Base-by-base conservation (phyloP, 73 alveolate species). In the Tetrahymena malaccensis region DNA sequence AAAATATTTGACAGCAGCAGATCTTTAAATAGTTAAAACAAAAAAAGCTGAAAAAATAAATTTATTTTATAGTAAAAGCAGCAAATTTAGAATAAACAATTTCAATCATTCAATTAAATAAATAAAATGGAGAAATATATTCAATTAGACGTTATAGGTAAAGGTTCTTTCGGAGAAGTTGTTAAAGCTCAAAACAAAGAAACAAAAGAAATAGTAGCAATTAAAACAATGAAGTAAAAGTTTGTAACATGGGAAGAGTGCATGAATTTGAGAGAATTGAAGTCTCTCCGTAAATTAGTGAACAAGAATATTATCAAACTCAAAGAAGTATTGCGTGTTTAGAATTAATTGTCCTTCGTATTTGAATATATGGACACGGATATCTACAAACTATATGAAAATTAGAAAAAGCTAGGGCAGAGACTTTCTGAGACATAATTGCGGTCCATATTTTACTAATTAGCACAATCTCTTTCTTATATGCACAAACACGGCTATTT, bases 191-290 rank as follows among this genome's bases (percentile, higher is more conserved):
- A 96, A 34, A 98, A 97, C 55, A 96, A 56, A 21, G 98, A 98
- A 44, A 98, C 99, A 27, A 98, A 98, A 43, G 99, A 99, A 96
- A 95, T 97, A 84, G 99, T 99, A 10, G 99, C 99, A 44, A 98
- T 99, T 43, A 99, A 99, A 95, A 98, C 98, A 94, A 96, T 99
- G 97, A 99, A 99, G 97, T 94, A 98, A 58, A 97, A 98, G 94
- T 98, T 97, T 95, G 93, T 97, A 83, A 96, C 98, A 94, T 99
- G 99, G 99, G 99, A 99, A 96, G 99, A 99, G 96, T 99, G 99
- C 94, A 97, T 99, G 97, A 97, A 98, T 93, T 98, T 99, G 85
- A 99, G 99, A 93, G 99, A 99, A 95, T 99, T 99, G 97, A 97
- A 98, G 93, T 99, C 99, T 33, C 97, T 99, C 43, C 96, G 98